phyloP scores from a whole-genome alignment of 1,139 yeast genomes.

The Diutina siamensis region DNA sequence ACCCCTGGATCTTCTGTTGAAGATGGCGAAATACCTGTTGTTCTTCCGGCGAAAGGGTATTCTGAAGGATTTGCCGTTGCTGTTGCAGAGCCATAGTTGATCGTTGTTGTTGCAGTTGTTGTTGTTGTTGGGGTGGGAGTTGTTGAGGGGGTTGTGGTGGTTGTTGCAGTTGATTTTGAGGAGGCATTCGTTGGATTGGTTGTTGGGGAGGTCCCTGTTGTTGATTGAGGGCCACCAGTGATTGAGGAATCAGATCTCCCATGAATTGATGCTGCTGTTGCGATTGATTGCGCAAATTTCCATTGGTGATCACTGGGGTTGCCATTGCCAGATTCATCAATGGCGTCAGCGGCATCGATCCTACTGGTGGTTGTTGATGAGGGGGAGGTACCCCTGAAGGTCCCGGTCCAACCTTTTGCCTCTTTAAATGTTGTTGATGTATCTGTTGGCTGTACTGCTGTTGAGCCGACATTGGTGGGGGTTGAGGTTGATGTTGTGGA shows the following conservation, averaged over 20 bases:
- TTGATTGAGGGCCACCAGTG: conserved; percentile 7
- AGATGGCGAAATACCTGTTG: conserved; percentile 33
- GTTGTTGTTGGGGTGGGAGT: conserved; percentile 7
- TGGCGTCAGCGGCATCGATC: conserved; percentile 1
- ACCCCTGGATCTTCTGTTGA: conserved; percentile 30
- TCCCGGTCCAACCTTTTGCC: conserved; percentile 1
- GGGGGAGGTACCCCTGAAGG: not conserved
- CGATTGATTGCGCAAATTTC: not conserved
- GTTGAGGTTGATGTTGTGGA: conserved; percentile 3
- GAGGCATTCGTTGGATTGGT: conserved; percentile 9
- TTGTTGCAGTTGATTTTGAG: conserved; percentile 9
- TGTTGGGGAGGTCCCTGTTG: conserved; percentile 12
- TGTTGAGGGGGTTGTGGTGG: conserved; percentile 9
- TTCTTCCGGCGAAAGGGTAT: conserved; percentile 30
- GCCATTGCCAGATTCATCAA: not conserved
- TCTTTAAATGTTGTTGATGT: conserved; percentile 8
- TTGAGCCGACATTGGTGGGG: conserved; percentile 12
- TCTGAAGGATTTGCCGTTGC: conserved; percentile 36
- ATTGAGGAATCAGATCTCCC: conserved; percentile 9
- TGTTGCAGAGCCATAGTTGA: conserved; percentile 27
- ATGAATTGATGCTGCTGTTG: not conserved
- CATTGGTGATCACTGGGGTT: not conserved
- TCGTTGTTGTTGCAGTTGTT: conserved; percentile 6
- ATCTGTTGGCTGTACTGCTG: conserved; percentile 11
- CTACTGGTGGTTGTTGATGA: conserved; percentile 8